These are phyloP conservation scores for Debaryomyces fabryi DNA, from an alignment of 1,139 yeast genomes.

Conservation along the genomic window DNA sequence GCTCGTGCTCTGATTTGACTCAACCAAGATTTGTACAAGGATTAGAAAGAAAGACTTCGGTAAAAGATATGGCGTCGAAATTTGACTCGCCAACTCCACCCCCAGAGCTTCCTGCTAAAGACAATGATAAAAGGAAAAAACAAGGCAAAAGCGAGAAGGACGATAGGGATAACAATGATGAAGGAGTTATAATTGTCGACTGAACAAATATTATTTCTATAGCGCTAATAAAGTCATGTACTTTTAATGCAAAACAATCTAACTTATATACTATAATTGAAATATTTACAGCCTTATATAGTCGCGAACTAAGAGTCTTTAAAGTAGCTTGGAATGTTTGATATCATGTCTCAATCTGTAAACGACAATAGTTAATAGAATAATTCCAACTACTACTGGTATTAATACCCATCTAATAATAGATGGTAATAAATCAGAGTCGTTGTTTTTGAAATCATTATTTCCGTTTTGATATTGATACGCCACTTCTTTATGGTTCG, in stretches of 20 bases:
- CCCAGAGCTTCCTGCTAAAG: constrained; percentile 4
- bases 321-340: constrained; percentile 56
- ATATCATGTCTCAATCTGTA: constrained; percentile 55
- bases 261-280: not conserved
- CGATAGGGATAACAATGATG: not conserved
- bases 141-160: not conserved
- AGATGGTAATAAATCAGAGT: constrained; percentile 19
- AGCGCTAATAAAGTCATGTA: not conserved
- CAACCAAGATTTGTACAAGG: constrained; percentile 36
- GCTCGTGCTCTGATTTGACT: constrained; percentile 23
- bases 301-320: constrained; percentile 10
- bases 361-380: constrained; percentile 42
- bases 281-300: not conserved
- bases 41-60: constrained; percentile 36
- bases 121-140: constrained; percentile 1
- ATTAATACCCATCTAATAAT: constrained; percentile 45
- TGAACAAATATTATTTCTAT: constrained; percentile 4
- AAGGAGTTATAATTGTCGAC: constrained; percentile 8
- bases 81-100: constrained; percentile 26
- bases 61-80: constrained; percentile 36
- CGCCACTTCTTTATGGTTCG: constrained; percentile 43
- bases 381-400: constrained; percentile 42
- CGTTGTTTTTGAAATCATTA: constrained; percentile 11
- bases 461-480: constrained; percentile 27
- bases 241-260: constrained; percentile 7